These are phyloP conservation scores for Emergomyces orientalis DNA, from an alignment of 2,329 filamentous ascomycete species.

Conservation along the genomic window DNA sequence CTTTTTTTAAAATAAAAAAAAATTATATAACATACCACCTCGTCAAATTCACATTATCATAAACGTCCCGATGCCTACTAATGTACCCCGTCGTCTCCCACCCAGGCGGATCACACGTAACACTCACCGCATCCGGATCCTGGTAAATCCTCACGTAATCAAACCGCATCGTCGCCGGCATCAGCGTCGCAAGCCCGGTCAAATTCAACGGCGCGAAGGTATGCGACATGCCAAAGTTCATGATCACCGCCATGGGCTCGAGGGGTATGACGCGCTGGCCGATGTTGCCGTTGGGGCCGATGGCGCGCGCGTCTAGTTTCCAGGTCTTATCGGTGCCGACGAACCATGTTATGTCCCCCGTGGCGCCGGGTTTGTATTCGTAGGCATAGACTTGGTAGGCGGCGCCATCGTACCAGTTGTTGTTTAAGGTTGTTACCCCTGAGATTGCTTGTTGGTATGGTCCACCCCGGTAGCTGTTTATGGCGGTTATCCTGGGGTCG, in stretches of 20 bases:
- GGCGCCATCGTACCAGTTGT: slow-evolving; percentile 57
- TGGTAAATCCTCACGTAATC: slow-evolving; percentile 66
- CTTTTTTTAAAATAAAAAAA: neutral
- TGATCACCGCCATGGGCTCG: slow-evolving; percentile 58
- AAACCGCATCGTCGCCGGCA: slow-evolving; percentile 58
- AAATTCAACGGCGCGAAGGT: slow-evolving; percentile 56
- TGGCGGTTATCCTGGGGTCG: slow-evolving; percentile 46
- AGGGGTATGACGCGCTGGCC: slow-evolving; percentile 55
- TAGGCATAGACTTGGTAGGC: slow-evolving; percentile 55
- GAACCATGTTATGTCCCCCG: slow-evolving; percentile 58
- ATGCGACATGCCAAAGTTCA: slow-evolving; percentile 62
- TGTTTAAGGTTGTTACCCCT: slow-evolving; percentile 52
- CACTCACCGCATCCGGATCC: slow-evolving; percentile 46
- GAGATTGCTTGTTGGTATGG: slow-evolving; percentile 56
- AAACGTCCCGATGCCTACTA: slow-evolving; percentile 50
- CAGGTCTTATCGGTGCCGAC: slow-evolving; percentile 57
- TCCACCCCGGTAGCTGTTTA: slow-evolving; percentile 54
- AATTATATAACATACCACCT: slow-evolving; percentile 42
- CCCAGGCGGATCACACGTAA: slow-evolving; percentile 59
- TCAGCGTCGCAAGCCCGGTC: slow-evolving; percentile 44
- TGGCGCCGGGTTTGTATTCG: slow-evolving; percentile 52
- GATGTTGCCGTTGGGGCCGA: slow-evolving; percentile 61
- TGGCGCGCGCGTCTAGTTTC: slow-evolving; percentile 50
- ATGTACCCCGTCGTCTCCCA: slow-evolving; percentile 63
- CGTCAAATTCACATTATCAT: slow-evolving; percentile 56